Evolutionary conservation across 129 eudicot genomes (phyloP), one percentile per base, ranked within the genome.

Genomic region (Apium graveolens): DNA sequence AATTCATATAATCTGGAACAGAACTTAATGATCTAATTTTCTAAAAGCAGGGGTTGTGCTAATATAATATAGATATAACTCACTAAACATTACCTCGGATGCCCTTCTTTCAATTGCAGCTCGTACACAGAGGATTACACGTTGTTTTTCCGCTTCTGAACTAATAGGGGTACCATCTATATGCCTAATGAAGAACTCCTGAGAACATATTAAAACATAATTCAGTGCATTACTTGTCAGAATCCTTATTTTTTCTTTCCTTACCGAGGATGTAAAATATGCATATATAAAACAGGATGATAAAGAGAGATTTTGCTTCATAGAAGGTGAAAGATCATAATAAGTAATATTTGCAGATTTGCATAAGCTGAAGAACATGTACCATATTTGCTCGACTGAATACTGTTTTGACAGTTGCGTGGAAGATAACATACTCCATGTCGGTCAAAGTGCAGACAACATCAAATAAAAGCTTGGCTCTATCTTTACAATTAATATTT

Each of bases 151-250:
- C 26, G 98, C 93, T 77, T 94, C 98, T 14, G 90, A 91, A 69
- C 89, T 88, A 70, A 91, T 91, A 18, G 97, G 98, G 37, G 89
- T 84, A 49, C 97, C 98, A 76, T 94, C 96, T 46, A 78, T 48
- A 79, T 91, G 97, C 75, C 90, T 85, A 48, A 88, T 94, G 78
- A 89, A 91, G 78, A 94, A 94, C 75, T 94, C 97, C 98, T 94
- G 85, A 68, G n/a, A 74, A 41, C 32, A 70, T 5, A 44, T 24
- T 41, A 4, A 26, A 75, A 48, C 21, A 80, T 45, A 32, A 75
- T 39, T 20, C 29, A 26, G 26, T n/a, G 43, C 16, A 42, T 73
- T 26, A 42, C 32, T 41, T 42, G 55, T 43, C 76, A 73, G 3
- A 27, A 39, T 42, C 42, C n/a, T 3, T n/a, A 10, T 9, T 3